Evolutionary conservation across 768 basidiomycete species (phyloP).

Genomic region (Pisolithus albus): DNA sequence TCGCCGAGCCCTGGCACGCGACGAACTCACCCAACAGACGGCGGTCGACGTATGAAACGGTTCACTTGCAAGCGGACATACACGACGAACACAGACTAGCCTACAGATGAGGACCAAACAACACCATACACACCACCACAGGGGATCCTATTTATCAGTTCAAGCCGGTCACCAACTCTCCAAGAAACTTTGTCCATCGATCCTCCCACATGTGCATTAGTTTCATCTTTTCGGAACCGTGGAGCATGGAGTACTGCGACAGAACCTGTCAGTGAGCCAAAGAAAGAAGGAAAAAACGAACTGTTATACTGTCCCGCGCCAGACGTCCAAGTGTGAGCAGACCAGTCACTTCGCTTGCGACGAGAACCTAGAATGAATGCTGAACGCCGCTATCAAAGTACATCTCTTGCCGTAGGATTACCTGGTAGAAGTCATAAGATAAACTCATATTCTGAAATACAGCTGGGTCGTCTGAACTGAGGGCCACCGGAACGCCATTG

Average conservation of each 20-base stretch:
- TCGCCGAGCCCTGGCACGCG: not conserved
- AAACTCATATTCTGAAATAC: conserved; percentile 75
- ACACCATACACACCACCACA: conserved; percentile 1
- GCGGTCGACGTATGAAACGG: not conserved
- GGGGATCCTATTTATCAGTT: not conserved
- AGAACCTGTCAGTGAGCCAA: not conserved
- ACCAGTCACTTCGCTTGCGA: conserved; percentile 59
- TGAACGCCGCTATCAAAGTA: not conserved
- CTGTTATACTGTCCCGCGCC: conserved; percentile 64
- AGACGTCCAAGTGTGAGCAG: conserved; percentile 55
- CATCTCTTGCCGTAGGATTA: conserved; percentile 15
- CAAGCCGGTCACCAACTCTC: conserved; percentile 22
- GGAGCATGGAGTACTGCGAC: conserved; percentile 47
- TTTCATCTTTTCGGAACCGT: conserved; percentile 36
- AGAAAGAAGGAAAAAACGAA: conserved; percentile 1
- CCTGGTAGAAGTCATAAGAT: conserved; percentile 75
- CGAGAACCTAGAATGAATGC: conserved; percentile 44
- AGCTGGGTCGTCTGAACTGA: conserved; percentile 71
- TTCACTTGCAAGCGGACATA: not conserved
- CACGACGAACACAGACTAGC: not conserved
- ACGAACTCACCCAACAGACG: not conserved
- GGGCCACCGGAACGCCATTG: conserved; percentile 62
- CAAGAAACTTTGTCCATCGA: conserved; percentile 42
- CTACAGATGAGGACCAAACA: conserved; percentile 1
- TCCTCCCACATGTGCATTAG: conserved; percentile 41